These are phyloP conservation scores for Boletus insuetus DNA, from an alignment of 768 basidiomycete genomes.

Conservation along the genomic window DNA sequence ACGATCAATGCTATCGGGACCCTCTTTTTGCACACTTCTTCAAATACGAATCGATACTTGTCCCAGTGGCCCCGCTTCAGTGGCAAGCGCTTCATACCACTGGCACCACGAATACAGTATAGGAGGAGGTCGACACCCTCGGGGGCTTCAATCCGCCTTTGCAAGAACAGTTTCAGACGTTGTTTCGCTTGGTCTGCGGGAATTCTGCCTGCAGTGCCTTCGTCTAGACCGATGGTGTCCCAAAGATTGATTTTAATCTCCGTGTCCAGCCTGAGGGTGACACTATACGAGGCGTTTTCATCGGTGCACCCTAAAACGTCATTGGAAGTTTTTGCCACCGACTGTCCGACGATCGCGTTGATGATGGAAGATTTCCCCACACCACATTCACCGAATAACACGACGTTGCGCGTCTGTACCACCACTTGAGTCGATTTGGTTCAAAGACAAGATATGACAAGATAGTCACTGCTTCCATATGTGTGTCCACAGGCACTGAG, in stretches of 20 bases:
- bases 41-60: conserved; percentile 23
- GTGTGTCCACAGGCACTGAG: too few relatives aligned
- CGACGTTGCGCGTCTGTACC: conserved; percentile 28
- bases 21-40: conserved; percentile 24
- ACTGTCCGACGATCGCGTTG: conserved; percentile 32
- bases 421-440: background rate
- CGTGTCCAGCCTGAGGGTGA: conserved; percentile 9
- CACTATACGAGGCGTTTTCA: conserved; percentile 15
- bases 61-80: conserved; percentile 16
- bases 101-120: conserved; percentile 28
- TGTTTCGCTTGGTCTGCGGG: conserved; percentile 15
- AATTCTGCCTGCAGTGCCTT: conserved; percentile 23
- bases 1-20: conserved; percentile 26
- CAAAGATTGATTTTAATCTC: conserved; percentile 23
- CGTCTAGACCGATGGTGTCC: conserved; percentile 37
- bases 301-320: conserved; percentile 30
- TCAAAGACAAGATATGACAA: background rate
- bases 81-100: conserved; percentile 8
- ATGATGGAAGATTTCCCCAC: conserved; percentile 42
- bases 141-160: conserved; percentile 9
- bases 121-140: conserved; percentile 28
- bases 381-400: conserved; percentile 34
- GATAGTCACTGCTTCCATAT: conserved; percentile 9
- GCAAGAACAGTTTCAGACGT: conserved; percentile 27
- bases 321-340: conserved; percentile 28